Evolutionary conservation across 805 yeast species (phyloP).

Genomic region (Sungouiella thailandica): DNA sequence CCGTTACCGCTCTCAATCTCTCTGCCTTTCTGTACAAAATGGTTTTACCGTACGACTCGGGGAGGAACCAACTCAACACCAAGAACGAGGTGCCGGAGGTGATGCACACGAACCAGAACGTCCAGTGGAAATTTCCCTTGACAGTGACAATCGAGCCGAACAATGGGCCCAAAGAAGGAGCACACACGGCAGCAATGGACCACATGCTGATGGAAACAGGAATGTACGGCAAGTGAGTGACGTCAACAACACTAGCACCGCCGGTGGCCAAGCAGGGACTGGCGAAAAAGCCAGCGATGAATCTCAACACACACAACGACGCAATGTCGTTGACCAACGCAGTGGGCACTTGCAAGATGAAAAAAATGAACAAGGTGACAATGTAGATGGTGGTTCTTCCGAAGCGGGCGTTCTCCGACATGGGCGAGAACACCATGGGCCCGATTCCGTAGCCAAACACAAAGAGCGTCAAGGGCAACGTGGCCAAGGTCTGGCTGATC

Average conservation of each 20-base stretch:
- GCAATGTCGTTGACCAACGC: conserved; percentile 48
- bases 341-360: conserved; percentile 50
- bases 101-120: conserved; percentile 48
- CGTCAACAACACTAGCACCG: conserved; percentile 52
- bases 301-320: conserved; percentile 44
- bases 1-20: conserved; percentile 46
- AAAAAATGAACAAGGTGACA: conserved; percentile 41
- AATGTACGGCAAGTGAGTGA: conserved; percentile 35
- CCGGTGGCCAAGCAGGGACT: conserved; percentile 57
- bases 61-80: conserved; percentile 36
- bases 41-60: conserved; percentile 46
- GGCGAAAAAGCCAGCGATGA: conserved; percentile 49
- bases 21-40: conserved; percentile 44
- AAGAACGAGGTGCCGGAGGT: conserved; percentile 34
- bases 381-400: conserved; percentile 51
- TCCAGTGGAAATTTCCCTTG: conserved; percentile 42
- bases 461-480: conserved; percentile 48
- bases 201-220: conserved; percentile 47
- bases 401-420: conserved; percentile 48
- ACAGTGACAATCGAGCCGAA: conserved; percentile 46
- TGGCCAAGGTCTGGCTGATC: conserved; percentile 39
- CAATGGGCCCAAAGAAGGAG: conserved; percentile 53
- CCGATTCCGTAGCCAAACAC: conserved; percentile 60
- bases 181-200: conserved; percentile 50
- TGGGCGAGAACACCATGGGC: conserved; percentile 53